phyloP scores from a whole-genome alignment of 805 yeast genomes.

The Sugiyamaella qingdaonensis region DNA sequence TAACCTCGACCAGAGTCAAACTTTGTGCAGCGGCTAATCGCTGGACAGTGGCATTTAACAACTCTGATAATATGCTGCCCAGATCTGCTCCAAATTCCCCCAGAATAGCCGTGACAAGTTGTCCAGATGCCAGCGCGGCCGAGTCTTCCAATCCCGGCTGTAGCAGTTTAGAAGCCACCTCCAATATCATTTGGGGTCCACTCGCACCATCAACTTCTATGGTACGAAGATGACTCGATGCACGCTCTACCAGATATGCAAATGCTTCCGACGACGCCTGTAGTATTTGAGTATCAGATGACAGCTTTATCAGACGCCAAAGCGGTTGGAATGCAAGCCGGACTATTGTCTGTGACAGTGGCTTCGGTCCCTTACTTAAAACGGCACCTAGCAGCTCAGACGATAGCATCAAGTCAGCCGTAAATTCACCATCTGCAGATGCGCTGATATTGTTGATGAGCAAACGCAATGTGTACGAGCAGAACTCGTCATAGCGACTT shows the following conservation, averaged over 20 bases:
- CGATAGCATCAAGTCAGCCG: slow-evolving; percentile 56
- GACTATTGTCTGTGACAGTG: slow-evolving; percentile 21
- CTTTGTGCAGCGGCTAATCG: slow-evolving; percentile 65
- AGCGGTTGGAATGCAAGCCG: slow-evolving; percentile 35
- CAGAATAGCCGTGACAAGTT: slow-evolving; percentile 54
- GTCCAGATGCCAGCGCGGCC: slow-evolving; percentile 79
- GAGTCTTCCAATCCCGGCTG: slow-evolving; percentile 70
- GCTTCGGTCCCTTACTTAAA: slow-evolving; percentile 26
- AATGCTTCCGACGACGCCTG: slow-evolving; percentile 76
- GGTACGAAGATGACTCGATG: slow-evolving; percentile 27
- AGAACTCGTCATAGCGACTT: slow-evolving; percentile 42
- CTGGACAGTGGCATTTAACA: slow-evolving; percentile 68
- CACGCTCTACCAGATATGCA: slow-evolving; percentile 50
- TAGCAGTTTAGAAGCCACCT: slow-evolving; percentile 62
- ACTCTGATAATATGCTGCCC: slow-evolving; percentile 42
- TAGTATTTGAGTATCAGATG: slow-evolving; percentile 71
- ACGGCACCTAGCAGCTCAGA: slow-evolving; percentile 42
- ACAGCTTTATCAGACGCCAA: slow-evolving; percentile 42
- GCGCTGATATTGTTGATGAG: slow-evolving; percentile 29
- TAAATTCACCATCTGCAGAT: slow-evolving; percentile 39
- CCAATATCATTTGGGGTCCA: slow-evolving; percentile 56
- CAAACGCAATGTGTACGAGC: slow-evolving; percentile 51
- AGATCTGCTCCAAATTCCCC: slow-evolving; percentile 45
- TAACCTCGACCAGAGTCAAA: slow-evolving; percentile 59
- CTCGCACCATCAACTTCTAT: slow-evolving; percentile 8